These are phyloP conservation scores for Rhizophagus sp. DNA, from an alignment of 192 early-diverging fungal genomes.

Conservation along the genomic window DNA sequence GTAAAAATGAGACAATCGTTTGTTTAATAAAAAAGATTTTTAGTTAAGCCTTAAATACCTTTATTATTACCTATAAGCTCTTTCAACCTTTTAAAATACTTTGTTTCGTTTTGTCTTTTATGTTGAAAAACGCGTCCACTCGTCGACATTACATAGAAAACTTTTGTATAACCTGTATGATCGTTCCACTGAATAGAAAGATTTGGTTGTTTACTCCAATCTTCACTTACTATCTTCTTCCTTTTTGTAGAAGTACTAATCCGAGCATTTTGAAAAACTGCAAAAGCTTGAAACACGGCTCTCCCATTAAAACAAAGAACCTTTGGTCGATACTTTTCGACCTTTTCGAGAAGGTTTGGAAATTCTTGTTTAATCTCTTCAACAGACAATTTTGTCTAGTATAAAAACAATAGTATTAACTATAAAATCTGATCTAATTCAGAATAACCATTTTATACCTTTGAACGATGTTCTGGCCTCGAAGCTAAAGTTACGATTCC, in stretches of 20 bases:
- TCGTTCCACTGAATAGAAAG: not conserved
- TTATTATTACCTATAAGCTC: not conserved
- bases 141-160: not conserved
- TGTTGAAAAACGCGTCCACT: not conserved
- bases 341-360: conserved; percentile 63
- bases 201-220: not conserved
- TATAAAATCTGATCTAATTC: not conserved
- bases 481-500: conserved; percentile 67
- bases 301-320: conserved; percentile 73
- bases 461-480: conserved; percentile 36
- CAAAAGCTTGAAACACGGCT: conserved; percentile 68
- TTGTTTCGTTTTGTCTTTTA: not conserved
- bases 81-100: not conserved
- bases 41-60: not conserved
- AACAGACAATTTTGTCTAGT: conserved; percentile 51
- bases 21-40: not conserved
- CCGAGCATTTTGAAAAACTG: not conserved
- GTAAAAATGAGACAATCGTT: not conserved
- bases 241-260: not conserved
- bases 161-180: not conserved
- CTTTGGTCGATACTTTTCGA: conserved; percentile 54
- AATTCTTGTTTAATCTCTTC: conserved; percentile 60
- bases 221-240: not conserved
- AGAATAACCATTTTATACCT: not conserved
- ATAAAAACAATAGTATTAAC: not conserved